Evolutionary conservation across 306 rosid genomes (phyloP), one percentile per base, ranked within the genome.

Genomic region (Gillenia trifoliata): DNA sequence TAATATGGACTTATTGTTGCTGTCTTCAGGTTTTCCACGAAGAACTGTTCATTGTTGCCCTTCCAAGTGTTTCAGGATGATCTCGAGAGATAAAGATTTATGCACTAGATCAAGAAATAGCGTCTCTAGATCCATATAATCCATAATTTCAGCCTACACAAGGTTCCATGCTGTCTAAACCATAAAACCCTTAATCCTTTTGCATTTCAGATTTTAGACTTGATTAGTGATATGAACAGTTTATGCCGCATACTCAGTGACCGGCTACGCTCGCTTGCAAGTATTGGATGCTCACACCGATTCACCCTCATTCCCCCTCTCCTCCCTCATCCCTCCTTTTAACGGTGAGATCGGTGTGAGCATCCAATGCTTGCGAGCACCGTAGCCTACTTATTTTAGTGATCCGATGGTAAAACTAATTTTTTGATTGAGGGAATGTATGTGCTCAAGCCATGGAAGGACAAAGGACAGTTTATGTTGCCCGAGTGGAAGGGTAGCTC

Each of bases 51-150:
- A 55, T 52, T 25, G 9, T 66, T 6, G 55, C 62, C 25, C 50
- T 71, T 36, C 75, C 66, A 31, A 68, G 64, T 64, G 65, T 63
- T 69, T 65, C 70, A 16, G 66, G 64, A 34, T 77, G 73, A 68
- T 29, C 15, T 36, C n/a, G 28, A 25, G 31, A 40, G 40, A 43
- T 29, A 15, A 12, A 64, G 52, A 70, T 16, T 47, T 19, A 61
- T 9, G 17, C 64, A 33, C 62, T 8, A 36, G 41, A 36, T 36
- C 41, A 36, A 36, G 41, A 36, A 36, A 36, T 36, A 11, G 10
- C 8, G 40, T 36, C 11, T 36, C 8, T 36, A 36, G 40, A 36
- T 36, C 40, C 40, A 63, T 68, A 47, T 4, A 11, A 69, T 49
- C 45, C 68, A 9, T 19, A 20, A 30, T 23, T 23, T 66, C 16